phyloP scores from a whole-genome alignment of 768 basidiomycete genomes.

The Chalciporus pseudorubinellus region DNA sequence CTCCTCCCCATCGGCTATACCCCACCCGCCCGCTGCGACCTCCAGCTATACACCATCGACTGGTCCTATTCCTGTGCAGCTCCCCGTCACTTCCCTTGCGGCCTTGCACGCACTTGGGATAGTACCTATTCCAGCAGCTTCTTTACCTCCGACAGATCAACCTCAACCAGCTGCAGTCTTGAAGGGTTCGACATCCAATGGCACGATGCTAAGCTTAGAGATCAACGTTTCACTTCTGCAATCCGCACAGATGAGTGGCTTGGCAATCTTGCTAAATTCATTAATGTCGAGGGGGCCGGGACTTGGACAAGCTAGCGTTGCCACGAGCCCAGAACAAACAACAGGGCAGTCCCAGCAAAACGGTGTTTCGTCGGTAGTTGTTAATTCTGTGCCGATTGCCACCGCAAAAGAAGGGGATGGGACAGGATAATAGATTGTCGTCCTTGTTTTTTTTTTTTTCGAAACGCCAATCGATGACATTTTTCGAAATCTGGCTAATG shows the following conservation, averaged over 20 bases:
- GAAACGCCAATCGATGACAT: constrained; percentile 9
- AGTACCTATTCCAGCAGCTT: constrained; percentile 59
- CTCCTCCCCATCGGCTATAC: constrained; percentile 30
- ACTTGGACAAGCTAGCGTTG: constrained; percentile 20
- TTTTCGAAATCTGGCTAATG: not conserved
- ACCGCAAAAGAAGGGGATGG: constrained; percentile 20
- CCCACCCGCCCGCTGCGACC: constrained; percentile 34
- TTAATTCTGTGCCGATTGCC: constrained; percentile 5
- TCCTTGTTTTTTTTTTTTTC: constrained; percentile 14
- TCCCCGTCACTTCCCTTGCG: constrained; percentile 58
- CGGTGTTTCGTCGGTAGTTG: constrained; percentile 7
- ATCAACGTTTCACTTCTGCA: constrained; percentile 76
- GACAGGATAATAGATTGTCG: constrained; percentile 22
- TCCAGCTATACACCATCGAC: constrained; percentile 32
- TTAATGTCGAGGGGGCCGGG: constrained; percentile 51
- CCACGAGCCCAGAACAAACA: constrained; percentile 10
- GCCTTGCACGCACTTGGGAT: constrained; percentile 72
- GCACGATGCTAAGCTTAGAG: constrained; percentile 70
- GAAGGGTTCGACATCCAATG: constrained; percentile 67
- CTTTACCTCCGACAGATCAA: constrained; percentile 52
- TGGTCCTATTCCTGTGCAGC: constrained; percentile 57
- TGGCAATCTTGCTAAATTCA: constrained; percentile 69
- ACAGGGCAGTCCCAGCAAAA: constrained; percentile 17
- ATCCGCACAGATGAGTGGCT: constrained; percentile 71
- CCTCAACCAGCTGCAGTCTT: constrained; percentile 75